These are phyloP conservation scores for Phytophthora macrochlamydospora DNA, from an alignment of 352 stramenopile species.

Conservation along the genomic window DNA sequence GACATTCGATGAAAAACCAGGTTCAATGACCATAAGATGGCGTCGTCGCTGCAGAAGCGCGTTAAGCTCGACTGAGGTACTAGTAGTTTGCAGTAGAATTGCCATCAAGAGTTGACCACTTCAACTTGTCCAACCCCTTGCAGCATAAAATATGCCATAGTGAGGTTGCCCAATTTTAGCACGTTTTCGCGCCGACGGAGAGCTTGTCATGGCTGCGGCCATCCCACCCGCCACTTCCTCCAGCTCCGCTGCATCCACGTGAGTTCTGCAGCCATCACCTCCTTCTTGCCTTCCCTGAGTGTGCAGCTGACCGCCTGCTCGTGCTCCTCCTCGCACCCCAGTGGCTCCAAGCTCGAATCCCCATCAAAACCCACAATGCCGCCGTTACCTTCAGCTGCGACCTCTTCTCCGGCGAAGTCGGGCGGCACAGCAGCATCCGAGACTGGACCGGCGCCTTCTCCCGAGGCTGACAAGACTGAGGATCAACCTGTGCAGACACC, in stretches of 20 bases:
- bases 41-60: too few species aligned
- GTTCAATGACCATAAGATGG: too few species aligned
- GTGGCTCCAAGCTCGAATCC: constrained; percentile 19
- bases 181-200: constrained; percentile 27
- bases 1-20: too few species aligned
- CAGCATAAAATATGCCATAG: background rate
- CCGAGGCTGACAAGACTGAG: background rate
- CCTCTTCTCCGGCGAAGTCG: constrained; percentile 14
- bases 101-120: background rate
- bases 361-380: constrained; percentile 18
- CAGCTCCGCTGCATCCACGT: constrained; percentile 21
- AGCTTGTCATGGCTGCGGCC: constrained; percentile 32
- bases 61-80: too few species aligned
- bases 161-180: constrained; percentile 9
- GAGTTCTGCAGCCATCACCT: background rate
- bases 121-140: background rate
- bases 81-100: background rate
- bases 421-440: constrained; percentile 7
- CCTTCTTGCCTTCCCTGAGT: background rate
- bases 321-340: constrained; percentile 4
- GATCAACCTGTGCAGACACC: constrained; percentile 8
- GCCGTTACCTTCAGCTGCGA: constrained; percentile 11
- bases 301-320: constrained; percentile 4
- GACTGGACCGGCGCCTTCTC: background rate
- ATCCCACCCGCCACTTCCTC: constrained; percentile 22